Evolutionary conservation across 371 early-diverging fungal genomes (phyloP).

Genomic region (Catenaria anguillulae): DNA sequence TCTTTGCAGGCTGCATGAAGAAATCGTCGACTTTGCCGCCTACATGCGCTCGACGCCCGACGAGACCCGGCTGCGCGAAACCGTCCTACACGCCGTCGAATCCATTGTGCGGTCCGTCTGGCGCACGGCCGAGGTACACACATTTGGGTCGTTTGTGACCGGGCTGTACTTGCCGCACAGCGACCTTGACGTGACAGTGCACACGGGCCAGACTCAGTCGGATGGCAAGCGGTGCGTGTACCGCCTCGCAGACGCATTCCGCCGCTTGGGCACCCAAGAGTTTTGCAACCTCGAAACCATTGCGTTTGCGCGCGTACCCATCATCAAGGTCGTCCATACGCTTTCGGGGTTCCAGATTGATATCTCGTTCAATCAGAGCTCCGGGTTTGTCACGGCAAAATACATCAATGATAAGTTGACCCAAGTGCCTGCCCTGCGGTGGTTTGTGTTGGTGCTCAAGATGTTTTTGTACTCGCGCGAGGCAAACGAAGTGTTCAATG

Average conservation of each 20-base stretch:
- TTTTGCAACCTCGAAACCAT: constrained; percentile 28
- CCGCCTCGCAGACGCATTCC: constrained; percentile 10
- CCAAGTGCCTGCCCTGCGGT: constrained; percentile 30
- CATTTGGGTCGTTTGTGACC: constrained; percentile 80
- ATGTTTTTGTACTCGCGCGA: constrained; percentile 55
- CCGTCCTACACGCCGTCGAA: constrained; percentile 46
- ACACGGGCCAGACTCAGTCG: constrained; percentile 12
- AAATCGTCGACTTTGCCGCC: constrained; percentile 51
- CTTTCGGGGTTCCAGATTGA: constrained; percentile 64
- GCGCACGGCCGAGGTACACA: constrained; percentile 28
- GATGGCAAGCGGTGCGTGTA: constrained; percentile 7
- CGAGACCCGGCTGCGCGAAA: constrained; percentile 57
- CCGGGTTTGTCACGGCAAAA: constrained; percentile 48
- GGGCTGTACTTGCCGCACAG: constrained; percentile 67
- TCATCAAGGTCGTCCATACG: constrained; percentile 70
- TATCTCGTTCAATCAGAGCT: constrained; percentile 55
- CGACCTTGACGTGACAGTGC: constrained; percentile 65
- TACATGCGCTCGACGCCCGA: constrained; percentile 63
- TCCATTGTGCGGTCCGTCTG: constrained; percentile 24
- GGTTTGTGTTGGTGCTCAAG: constrained; percentile 63
- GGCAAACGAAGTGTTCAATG: constrained; percentile 79
- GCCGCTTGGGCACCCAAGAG: constrained; percentile 8
- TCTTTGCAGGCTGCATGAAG: constrained; percentile 48
- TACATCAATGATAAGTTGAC: constrained; percentile 38
- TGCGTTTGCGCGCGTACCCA: constrained; percentile 55